Percentiles rank a stretch among this genome's conserved stretches.
Evolutionary conservation across 441 rosid genomes (phyloP).

Genomic region (Eutrema salsugineum): DNA sequence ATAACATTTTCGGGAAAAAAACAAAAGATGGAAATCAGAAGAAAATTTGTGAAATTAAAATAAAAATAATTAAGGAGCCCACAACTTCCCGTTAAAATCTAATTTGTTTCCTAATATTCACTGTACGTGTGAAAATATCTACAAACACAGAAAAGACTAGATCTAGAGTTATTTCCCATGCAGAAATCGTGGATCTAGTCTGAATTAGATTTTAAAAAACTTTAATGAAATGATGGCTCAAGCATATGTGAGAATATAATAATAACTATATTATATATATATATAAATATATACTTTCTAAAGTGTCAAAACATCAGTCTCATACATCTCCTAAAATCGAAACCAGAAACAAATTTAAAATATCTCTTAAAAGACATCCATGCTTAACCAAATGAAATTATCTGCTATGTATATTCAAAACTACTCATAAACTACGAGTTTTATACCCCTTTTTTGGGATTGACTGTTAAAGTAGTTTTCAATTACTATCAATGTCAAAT

Average conservation of each 20-base stretch:
- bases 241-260: neutral
- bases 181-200: neutral
- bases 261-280: too few species aligned
- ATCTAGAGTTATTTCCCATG: neutral
- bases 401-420: too few species aligned
- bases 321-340: neutral
- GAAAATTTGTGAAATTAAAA: neutral
- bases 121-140: constrained; percentile 5
- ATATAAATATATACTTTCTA: neutral
- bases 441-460: too few species aligned
- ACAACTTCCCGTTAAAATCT: neutral
- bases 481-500: too few species aligned
- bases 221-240: neutral
- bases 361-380: neutral
- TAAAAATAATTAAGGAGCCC: neutral
- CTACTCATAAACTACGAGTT: too few species aligned
- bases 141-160: neutral
- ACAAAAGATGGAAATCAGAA: neutral
- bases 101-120: neutral
- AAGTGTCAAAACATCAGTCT: neutral
- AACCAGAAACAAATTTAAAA: neutral
- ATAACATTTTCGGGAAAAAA: neutral
- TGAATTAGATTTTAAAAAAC: neutral
- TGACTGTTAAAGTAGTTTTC: too few species aligned
- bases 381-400: neutral